Evolutionary conservation across 306 rosid genomes (phyloP), one percentile per base, ranked within the genome.

Genomic region (Sechiopsis laciniata): DNA sequence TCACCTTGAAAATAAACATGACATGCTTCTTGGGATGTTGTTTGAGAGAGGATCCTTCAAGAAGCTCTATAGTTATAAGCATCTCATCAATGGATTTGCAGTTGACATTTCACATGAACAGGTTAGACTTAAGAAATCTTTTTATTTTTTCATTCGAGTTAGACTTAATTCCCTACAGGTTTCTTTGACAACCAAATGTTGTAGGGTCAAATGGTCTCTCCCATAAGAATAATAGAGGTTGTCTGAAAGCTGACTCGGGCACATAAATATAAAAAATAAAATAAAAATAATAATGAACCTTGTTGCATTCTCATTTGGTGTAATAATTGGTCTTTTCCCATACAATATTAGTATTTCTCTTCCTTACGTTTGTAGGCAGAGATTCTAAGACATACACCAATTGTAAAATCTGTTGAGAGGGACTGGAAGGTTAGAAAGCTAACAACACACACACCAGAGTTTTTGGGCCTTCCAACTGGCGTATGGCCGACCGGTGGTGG

Each of bases 401-500:
- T 88, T 78, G 99, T 95, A 78, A 95, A 88, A 83, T 88, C 95
- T 37, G 89, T 95, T 75, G 91, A 75, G 83, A 88, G 90, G 83
- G 99, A 95, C 78, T 95, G 97, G 97, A 95, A 95, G 86, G 99
- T 95, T 60, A 82, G 77, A 79, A 89, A 78, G 83, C 95, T 89
- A 63, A 95, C 99, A 71, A 95, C 96, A 24, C 99, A 95, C 80
- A 95, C 99, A 35, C 99, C 99, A 7, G 90, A 95, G 76, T 95
- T 95, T 85, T 87, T 95, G 86, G 99, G 99, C 75, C 99, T 95
- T 82, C 99, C 99, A 62, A 95, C 99, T 0, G 99, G 96, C 74
- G 99, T 95, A 63, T 95, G 99, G 99, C 99, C 99, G 2, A 91
- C 99, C 24, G 97, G 96, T 74, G 99, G 99, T 42, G 99, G 99